phyloP scores from a whole-genome alignment of 257 asterid genomes.

The Solanum piurae region DNA sequence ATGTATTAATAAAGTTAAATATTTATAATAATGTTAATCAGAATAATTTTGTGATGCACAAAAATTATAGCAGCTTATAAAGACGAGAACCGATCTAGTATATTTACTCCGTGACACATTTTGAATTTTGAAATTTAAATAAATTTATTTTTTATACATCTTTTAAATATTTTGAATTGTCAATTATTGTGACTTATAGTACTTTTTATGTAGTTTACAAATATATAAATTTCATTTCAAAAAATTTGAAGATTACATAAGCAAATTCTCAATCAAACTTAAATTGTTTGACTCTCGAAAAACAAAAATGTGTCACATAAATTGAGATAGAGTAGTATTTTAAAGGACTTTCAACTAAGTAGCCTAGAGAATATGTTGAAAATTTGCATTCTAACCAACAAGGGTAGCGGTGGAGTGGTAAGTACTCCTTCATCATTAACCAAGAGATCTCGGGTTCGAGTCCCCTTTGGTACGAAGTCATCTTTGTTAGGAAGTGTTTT shows the following conservation, averaged over 20 bases:
- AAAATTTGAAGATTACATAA: background rate
- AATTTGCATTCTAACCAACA: too few species aligned
- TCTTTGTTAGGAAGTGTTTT: too few species aligned
- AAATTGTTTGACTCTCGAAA: too few species aligned
- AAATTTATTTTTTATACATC: too few species aligned
- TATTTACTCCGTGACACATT: background rate
- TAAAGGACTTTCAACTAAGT: background rate
- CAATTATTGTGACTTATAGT: too few species aligned
- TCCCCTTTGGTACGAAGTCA: accelerated
- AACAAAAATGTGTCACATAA: too few species aligned
- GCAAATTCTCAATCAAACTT: too few species aligned
- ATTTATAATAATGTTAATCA: background rate
- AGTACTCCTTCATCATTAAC: background rate
- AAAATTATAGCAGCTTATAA: background rate
- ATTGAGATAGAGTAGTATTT: background rate
- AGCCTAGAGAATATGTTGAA: background rate
- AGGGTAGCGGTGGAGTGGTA: background rate
- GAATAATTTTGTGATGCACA: background rate
- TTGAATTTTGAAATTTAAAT: too few species aligned
- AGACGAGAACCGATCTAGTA: background rate
- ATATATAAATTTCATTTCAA: too few species aligned
- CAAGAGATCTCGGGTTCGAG: background rate
- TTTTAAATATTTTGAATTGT: too few species aligned
- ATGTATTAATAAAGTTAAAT: background rate
- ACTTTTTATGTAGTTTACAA: too few species aligned